These are phyloP conservation scores for Striga asiatica DNA, from an alignment of 257 asterid genomes.

Conservation along the genomic window DNA sequence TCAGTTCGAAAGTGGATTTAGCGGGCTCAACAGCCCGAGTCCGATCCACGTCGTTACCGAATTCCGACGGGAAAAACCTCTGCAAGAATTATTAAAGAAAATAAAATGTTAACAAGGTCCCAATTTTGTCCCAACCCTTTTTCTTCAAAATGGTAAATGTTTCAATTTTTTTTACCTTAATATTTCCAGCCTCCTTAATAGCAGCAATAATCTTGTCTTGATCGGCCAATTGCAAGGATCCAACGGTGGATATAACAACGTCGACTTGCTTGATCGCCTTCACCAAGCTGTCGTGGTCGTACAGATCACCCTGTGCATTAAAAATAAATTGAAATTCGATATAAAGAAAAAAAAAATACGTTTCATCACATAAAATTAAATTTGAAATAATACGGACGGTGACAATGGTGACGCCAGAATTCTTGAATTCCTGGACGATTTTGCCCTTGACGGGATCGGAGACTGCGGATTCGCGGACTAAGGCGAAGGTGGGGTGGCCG, in stretches of 20 bases:
- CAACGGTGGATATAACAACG: conserved; percentile 44
- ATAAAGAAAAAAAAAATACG: neutral
- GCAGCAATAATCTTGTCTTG: conserved; percentile 46
- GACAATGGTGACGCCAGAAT: conserved; percentile 47
- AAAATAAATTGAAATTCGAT: neutral
- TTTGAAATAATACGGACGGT: conserved; percentile 23
- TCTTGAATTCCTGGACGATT: conserved; percentile 47
- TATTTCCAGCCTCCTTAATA: conserved; percentile 55
- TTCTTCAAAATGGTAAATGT: no score
- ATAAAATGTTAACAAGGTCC: no score
- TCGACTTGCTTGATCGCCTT: conserved; percentile 54
- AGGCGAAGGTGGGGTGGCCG: conserved; percentile 68
- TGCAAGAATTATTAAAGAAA: conserved; percentile 1
- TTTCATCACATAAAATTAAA: neutral
- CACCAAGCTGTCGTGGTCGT: conserved; percentile 47
- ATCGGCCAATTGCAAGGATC: conserved; percentile 25
- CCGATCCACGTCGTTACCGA: conserved; percentile 56
- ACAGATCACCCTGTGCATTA: conserved; percentile 43
- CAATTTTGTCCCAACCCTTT: no score
- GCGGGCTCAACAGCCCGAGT: conserved; percentile 50
- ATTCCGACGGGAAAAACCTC: conserved; percentile 84
- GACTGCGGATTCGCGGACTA: conserved; percentile 41
- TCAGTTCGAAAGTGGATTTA: conserved; percentile 26
- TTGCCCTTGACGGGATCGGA: conserved; percentile 60
- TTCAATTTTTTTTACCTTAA: conserved; percentile 35